Conservation (phyloP, 495 filamentous ascomycete genomes). For the Paragyromitra xinjiangensis region DNA sequence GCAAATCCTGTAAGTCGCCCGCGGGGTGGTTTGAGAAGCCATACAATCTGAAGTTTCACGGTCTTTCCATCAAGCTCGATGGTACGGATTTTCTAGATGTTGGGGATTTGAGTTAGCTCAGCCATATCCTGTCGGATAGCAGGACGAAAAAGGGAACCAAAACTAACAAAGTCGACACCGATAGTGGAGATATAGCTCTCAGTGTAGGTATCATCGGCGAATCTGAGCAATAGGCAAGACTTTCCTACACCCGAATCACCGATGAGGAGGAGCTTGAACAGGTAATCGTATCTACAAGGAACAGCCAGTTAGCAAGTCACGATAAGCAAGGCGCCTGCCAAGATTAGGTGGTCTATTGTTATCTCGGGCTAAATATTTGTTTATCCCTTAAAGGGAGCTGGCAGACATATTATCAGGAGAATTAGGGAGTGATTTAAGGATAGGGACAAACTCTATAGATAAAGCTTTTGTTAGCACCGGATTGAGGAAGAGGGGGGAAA, state of each 20-base stretch:
- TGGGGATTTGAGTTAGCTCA: conserved; percentile 46
- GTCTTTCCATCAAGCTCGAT: conserved; percentile 99
- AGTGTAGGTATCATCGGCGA: conserved; percentile 99
- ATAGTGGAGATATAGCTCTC: conserved; percentile 99
- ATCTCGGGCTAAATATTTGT: conserved; percentile 8
- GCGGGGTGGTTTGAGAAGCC: conserved; percentile 51
- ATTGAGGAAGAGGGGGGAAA: conserved; percentile 24
- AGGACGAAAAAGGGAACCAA: neutral
- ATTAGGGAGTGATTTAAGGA: conserved; percentile 11
- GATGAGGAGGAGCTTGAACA: conserved; percentile 99
- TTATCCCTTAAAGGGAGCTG: conserved; percentile 9
- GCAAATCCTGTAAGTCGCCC: conserved; percentile 7
- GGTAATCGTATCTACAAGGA: conserved; percentile 91
- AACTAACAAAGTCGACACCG: conserved; percentile 95
- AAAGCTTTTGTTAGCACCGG: conserved; percentile 53
- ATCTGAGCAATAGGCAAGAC: conserved; percentile 96
- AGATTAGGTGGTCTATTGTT: conserved; percentile 21
- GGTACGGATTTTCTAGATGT: conserved; percentile 93
- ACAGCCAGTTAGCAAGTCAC: conserved; percentile 36
- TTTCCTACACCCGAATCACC: conserved; percentile 99
- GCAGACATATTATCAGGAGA: conserved; percentile 7
- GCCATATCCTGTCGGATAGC: neutral
- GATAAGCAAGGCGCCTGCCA: conserved; percentile 36
- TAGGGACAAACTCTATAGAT: conserved; percentile 35
- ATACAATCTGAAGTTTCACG: conserved; percentile 98